Conservation (phyloP, 2,329 filamentous ascomycete genomes). For the Fusarium algeriense region DNA sequence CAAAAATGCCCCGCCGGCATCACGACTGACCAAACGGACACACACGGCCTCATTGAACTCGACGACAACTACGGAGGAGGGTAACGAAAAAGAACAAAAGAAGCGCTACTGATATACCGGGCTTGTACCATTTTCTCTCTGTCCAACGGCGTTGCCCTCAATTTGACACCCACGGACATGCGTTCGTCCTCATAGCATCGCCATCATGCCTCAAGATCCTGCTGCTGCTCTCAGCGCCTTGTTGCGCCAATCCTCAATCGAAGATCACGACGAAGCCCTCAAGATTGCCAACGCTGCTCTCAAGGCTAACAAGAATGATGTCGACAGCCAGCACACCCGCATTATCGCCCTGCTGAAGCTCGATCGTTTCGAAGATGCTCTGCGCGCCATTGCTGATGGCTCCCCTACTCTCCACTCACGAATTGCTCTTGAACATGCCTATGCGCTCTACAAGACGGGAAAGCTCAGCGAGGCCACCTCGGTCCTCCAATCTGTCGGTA, state of each 20-base stretch:
- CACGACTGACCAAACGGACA: constrained; percentile 20
- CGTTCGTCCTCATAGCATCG: constrained; percentile 35
- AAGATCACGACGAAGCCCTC: constrained; percentile 81
- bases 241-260: constrained; percentile 67
- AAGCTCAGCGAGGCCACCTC: constrained; percentile 73
- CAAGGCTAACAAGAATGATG: constrained; percentile 70
- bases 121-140: neutral
- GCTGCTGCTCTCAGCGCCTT: constrained; percentile 65
- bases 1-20: constrained; percentile 49
- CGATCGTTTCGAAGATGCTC: constrained; percentile 83
- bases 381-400: constrained; percentile 74
- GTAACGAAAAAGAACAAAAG: constrained; percentile 1
- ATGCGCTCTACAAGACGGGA: constrained; percentile 86
- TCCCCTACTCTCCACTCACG: constrained; percentile 70
- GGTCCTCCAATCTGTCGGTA: constrained; percentile 52
- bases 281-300: constrained; percentile 71
- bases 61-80: constrained; percentile 16
- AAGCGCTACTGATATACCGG: neutral
- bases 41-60: constrained; percentile 31
- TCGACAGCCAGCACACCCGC: constrained; percentile 74
- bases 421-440: constrained; percentile 78
- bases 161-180: constrained; percentile 40
- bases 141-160: neutral
- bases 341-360: constrained; percentile 83
- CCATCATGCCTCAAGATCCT: constrained; percentile 59